phyloP scores from a whole-genome alignment of 495 filamentous ascomycete genomes.

The Penicillium diatomitis region DNA sequence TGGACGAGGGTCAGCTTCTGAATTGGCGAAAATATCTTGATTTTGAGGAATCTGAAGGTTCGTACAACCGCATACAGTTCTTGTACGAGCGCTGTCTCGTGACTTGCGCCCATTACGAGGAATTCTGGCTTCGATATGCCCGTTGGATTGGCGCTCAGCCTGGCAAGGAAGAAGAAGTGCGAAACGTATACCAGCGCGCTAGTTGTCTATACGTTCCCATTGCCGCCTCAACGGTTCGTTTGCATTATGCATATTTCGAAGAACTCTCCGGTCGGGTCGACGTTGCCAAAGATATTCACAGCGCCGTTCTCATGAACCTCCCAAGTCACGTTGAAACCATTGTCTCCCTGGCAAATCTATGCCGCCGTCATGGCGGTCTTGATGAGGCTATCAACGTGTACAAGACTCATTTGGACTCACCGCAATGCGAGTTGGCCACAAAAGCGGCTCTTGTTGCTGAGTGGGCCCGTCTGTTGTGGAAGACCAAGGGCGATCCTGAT shows the following conservation, averaged over 20 bases:
- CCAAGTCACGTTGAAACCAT: slow-evolving; percentile 84
- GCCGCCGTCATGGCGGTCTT: slow-evolving; percentile 74
- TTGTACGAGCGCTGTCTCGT: slow-evolving; percentile 92
- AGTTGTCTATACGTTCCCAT: slow-evolving; percentile 79
- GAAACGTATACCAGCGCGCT: slow-evolving; percentile 87
- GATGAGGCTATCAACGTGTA: slow-evolving; percentile 83
- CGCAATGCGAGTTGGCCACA: slow-evolving; percentile 62
- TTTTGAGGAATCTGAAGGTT: slow-evolving; percentile 83
- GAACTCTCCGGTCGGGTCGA: slow-evolving; percentile 69
- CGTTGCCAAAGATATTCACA: slow-evolving; percentile 73
- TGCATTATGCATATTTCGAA: slow-evolving; percentile 93
- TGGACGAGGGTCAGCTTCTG: slow-evolving; percentile 74
- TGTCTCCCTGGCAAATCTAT: slow-evolving; percentile 77
- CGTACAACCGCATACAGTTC: slow-evolving; percentile 65
- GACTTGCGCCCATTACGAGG: slow-evolving; percentile 87
- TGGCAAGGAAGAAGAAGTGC: slow-evolving; percentile 80
- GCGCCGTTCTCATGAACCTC: slow-evolving; percentile 58
- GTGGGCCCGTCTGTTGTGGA: slow-evolving; percentile 87
- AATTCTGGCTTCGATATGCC: slow-evolving; percentile 97
- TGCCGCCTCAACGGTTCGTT: slow-evolving; percentile 63
- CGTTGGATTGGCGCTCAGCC: slow-evolving; percentile 86
- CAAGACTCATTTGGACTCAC: slow-evolving; percentile 67
- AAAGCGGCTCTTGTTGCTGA: slow-evolving; percentile 83
- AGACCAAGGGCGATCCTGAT: slow-evolving; percentile 73
- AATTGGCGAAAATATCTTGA: slow-evolving; percentile 98